Evolutionary conservation across 1,284 basidiomycete species (phyloP).

Genomic region (Pyrrhoderma lamaoense): DNA sequence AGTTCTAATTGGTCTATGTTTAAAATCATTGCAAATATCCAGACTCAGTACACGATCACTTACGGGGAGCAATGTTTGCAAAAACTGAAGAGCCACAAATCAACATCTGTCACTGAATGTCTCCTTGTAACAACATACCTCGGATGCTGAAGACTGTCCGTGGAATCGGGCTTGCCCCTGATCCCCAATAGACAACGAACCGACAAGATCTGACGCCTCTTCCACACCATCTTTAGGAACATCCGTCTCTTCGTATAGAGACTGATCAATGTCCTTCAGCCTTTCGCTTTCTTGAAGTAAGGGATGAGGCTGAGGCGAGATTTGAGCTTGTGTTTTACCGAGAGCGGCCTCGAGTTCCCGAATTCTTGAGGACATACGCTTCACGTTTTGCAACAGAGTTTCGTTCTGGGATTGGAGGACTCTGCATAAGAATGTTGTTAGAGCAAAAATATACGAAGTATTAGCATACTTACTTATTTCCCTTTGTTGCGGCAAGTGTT

Average conservation of each 20-base stretch:
- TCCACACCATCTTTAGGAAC: conserved; percentile 12
- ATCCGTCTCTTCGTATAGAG: background rate
- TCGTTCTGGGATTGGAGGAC: conserved; percentile 18
- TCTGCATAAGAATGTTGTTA: conserved; percentile 3
- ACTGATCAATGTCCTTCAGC: conserved; percentile 2
- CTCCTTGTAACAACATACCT: conserved; percentile 27
- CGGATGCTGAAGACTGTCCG: conserved; percentile 40
- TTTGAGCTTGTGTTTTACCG: conserved; percentile 12
- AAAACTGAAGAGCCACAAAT: conserved; percentile 29
- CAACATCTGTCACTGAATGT: background rate
- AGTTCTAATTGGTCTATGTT: no score
- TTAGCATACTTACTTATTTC: conserved; percentile 35
- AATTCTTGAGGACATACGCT: conserved; percentile 10
- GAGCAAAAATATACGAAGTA: background rate
- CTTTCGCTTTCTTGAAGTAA: conserved; percentile 11
- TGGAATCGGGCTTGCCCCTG: conserved; percentile 42
- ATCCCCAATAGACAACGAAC: conserved; percentile 37
- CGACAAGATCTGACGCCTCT: conserved; percentile 27
- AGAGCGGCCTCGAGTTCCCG: conserved; percentile 17
- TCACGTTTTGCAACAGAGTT: conserved; percentile 12
- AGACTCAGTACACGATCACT: no score
- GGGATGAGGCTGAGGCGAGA: conserved; percentile 18
- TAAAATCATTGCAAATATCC: no score
- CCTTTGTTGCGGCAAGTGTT: conserved; percentile 44
- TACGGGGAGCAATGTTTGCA: conserved; percentile 38